Base-by-base conservation (phyloP, 768 basidiomycete genomes). In the Lentinula aciculospora region DNA sequence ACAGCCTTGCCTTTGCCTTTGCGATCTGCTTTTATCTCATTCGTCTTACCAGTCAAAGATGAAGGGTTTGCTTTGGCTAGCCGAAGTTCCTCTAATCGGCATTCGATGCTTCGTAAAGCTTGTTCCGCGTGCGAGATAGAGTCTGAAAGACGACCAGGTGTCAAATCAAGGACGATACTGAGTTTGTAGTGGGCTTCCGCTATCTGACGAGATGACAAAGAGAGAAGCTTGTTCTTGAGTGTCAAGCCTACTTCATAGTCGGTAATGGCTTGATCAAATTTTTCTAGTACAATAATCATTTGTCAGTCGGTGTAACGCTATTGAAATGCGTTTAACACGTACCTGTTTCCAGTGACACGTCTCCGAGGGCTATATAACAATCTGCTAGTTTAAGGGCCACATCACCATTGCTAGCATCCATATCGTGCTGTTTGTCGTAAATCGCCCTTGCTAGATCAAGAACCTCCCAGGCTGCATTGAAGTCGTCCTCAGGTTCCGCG, bases 311-410 rank as follows among this genome's bases (percentile, higher is more conserved):
- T 21, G 55, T 6, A 49, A 23, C 31, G 29, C 27, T 17, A 39
- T 32, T 32, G 21, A 45, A 31, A 19, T 13, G n/a, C n/a, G 53
- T 31, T 51, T 13, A 21, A 25, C n/a, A 64, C 84, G 58, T 57
- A 94, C 96, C 96, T 32, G 94, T 96, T 73, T 99, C 97, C 58
- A 96, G 75, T 21, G 93, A 95, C n/a, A 99, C 91, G 68, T 98
- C 97, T 0, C 96, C 97, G 6, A 99, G 79, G 7, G 89, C 76
- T 58, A 95, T 86, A 69, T 89, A 95, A 2, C 89, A 91, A 61
- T 98, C 94, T 3, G 96, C 96, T 51, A 96, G 78, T 73, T 90
- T 92, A 54, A 96, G 79, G 66, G 81, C 86, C 34, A 82, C 70
- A 56, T 81, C 79, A 13, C 88, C 85, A 42, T 81, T 78, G 27